Evolutionary conservation across 495 filamentous ascomycete genomes (phyloP).

Genomic region (Corynascus novoguineensis): DNA sequence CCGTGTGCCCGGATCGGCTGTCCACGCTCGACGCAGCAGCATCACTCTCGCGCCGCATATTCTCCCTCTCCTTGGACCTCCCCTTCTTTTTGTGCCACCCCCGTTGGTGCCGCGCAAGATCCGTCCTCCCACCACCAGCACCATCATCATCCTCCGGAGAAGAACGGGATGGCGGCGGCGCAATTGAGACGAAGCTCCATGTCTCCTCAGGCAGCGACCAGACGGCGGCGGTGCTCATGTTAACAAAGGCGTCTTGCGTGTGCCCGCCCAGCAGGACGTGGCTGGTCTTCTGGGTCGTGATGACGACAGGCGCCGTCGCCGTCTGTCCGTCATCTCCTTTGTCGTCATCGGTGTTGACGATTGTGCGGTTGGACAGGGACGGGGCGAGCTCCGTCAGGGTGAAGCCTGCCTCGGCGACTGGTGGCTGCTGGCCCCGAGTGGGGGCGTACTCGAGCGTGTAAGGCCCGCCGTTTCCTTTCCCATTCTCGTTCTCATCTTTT

Average conservation of each 20-base stretch:
- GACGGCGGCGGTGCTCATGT: conserved; percentile 85
- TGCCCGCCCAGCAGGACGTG: conserved; percentile 85
- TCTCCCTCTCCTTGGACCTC: neutral
- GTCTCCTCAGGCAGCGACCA: conserved; percentile 80
- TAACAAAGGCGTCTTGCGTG: conserved; percentile 76
- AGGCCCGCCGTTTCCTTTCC: neutral
- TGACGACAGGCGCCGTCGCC: too few relatives aligned
- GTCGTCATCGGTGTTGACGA: conserved; percentile 39
- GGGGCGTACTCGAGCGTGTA: conserved; percentile 25
- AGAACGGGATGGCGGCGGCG: conserved; percentile 26
- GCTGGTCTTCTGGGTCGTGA: conserved; percentile 62
- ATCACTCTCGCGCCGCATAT: conserved; percentile 8
- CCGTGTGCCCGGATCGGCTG: conserved; percentile 79
- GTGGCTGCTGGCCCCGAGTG: conserved; percentile 24
- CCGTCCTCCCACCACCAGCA: neutral
- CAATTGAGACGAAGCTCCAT: conserved; percentile 73
- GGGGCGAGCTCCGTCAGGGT: conserved; percentile 65
- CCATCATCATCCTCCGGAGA: neutral
- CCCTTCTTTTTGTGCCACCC: neutral
- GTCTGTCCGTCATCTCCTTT: too few relatives aligned
- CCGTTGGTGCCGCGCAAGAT: neutral
- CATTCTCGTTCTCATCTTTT: neutral
- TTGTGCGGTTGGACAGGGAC: conserved; percentile 48
- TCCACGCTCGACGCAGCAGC: conserved; percentile 56
- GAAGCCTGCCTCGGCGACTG: conserved; percentile 84